Evolutionary conservation across 805 yeast genomes (phyloP), one percentile per base, ranked within the genome.

Genomic region (Zygosaccharomyces pseudorouxii): DNA sequence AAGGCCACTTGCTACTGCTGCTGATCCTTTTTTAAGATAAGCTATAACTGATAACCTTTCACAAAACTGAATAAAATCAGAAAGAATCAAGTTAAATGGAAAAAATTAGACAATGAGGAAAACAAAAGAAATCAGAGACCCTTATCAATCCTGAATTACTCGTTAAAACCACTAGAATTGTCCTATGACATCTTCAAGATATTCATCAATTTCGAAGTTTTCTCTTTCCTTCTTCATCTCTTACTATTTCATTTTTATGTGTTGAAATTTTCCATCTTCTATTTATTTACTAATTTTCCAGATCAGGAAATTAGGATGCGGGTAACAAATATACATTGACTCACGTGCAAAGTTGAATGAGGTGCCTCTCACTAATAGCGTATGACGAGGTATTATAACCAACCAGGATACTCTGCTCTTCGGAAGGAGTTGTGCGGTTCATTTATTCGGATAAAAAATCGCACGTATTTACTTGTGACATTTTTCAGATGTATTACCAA

Each of bases 281-380:
- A 33, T 8, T 33, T 42, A 30, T 42, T 42, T 42, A 42, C 46
- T 31, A 23, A 22, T 18, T 27, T 22, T 33, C 46, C 33, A 19
- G 39, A 42, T 33, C 38, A 14, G 46, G 46, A 33, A 42, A 33
- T 19, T 3, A 38, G 4, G 3, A 30, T 22, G 29, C 46, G 39
- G 46, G 39, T 36, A 31, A 31, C 16, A 20, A 8, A 14, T 22
- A 22, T 9, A 18, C 6, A 22, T 14, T 14, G 16, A 30, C 8
- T 12, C 43, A 27, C 23, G 18, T 39, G 31, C 11, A 27, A 25
- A 25, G 12, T 25, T 9, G 28, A 25, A 10, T 25, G 4, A 25
- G 2, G 4, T 10, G 28, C 28, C 10, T 25, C 28, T 9, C 11
- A 25, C 28, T 10, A 10, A 25, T 25, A 25, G 23, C 4, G 11